phyloP scores from a whole-genome alignment of 1,139 yeast species.

The Scheffersomyces illinoinensis region DNA sequence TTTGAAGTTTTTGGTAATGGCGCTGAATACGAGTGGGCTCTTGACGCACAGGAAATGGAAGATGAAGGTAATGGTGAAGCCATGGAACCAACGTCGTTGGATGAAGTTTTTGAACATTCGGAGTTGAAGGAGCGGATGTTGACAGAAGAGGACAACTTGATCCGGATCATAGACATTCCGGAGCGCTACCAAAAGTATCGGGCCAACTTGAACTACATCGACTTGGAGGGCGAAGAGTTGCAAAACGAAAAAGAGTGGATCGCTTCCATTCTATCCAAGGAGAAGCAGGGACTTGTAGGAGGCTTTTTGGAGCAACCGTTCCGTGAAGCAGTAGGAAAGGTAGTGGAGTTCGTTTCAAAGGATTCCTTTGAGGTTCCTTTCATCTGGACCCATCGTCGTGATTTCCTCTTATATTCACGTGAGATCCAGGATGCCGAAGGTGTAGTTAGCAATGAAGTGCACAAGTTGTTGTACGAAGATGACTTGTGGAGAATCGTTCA shows the following conservation, averaged over 20 bases:
- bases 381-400: slow-evolving; percentile 94
- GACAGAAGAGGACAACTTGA: slow-evolving; percentile 88
- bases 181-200: slow-evolving; percentile 87
- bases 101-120: slow-evolving; percentile 92
- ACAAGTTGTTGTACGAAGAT: slow-evolving; percentile 67
- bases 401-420: slow-evolving; percentile 68
- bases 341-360: slow-evolving; percentile 73
- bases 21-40: slow-evolving; percentile 96
- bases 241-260: slow-evolving; percentile 80
- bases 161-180: slow-evolving; percentile 86
- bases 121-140: slow-evolving; percentile 88
- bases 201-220: slow-evolving; percentile 60
- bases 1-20: slow-evolving; percentile 98
- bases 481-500: slow-evolving; percentile 91
- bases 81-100: slow-evolving; percentile 62
- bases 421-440: slow-evolving; percentile 53
- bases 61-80: slow-evolving; percentile 57
- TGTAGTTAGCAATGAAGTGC: slow-evolving; percentile 40
- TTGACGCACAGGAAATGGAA: slow-evolving; percentile 82
- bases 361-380: slow-evolving; percentile 93
- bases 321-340: slow-evolving; percentile 69
- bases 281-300: slow-evolving; percentile 41
- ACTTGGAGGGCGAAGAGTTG: slow-evolving; percentile 68
- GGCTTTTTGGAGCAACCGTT: slow-evolving; percentile 59
- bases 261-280: slow-evolving; percentile 53